Evolutionary conservation across 108 stramenopile genomes (phyloP), one percentile per base, ranked within the genome.

Genomic region (Skeletonema marinoi): DNA sequence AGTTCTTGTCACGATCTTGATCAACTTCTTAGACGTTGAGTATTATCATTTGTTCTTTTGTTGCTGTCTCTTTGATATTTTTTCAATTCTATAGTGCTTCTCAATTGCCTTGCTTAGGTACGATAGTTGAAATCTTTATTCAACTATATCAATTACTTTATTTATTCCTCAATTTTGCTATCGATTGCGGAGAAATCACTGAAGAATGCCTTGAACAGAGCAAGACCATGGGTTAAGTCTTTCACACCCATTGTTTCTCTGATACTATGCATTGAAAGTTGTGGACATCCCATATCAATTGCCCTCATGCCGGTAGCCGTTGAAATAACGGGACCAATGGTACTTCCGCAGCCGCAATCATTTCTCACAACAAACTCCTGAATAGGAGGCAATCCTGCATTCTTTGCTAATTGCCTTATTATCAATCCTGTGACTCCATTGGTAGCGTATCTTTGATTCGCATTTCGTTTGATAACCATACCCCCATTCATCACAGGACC

Each of bases 391-490:
- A 95, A 48, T 5, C 80, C 86, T 35, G 88, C 88, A 44, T 76
- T 81, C 29, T 85, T 78, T 3, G 94, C 96, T 33, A 97, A 60
- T 81, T 98, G 92, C 31, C 98, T 88, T 46, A 99, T 78, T 32
- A 98, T 71, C 32, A 94, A 75, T 11, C 95, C 94, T 3, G 98
- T 97, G 1, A 96, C 80, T 3, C 88, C 90, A 60, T 87, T 98
- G 10, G 98, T 98, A 4, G 98, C 92, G 75, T 99, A 99, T 60
- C 98, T 82, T 78, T 98, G 97, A 87, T 99, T 99, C 54, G 85
- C 72, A 79, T 99, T 99, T 68, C 92, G 89, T 81, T 99, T 99
- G 71, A 99, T 96, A 12, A 99, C 99, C 88, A 98, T 88, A 7
- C 99, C 99, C 4, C 71, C 87, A 74, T 98, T 96, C 86, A 99